Evolutionary conservation across 495 filamentous ascomycete genomes (phyloP).

Genomic region (Arthonia radiata): DNA sequence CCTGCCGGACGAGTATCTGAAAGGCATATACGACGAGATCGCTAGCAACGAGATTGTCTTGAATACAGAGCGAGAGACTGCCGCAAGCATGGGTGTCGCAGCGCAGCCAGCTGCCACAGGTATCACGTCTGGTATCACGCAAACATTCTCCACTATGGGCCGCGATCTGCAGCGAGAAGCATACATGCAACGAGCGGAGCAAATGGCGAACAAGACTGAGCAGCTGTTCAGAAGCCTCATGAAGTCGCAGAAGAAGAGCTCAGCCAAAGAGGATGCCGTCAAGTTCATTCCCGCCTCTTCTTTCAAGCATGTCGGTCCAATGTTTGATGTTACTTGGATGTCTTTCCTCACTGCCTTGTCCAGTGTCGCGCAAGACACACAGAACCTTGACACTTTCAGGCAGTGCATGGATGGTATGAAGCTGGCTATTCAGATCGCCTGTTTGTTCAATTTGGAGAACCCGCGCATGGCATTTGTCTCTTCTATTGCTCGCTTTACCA

Average conservation of each 20-base stretch:
- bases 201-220: conserved; percentile 72
- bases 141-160: conserved; percentile 71
- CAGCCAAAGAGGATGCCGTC: conserved; percentile 36
- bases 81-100: conserved; percentile 41
- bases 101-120: conserved; percentile 35
- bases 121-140: conserved; percentile 64
- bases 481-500: conserved; percentile 77
- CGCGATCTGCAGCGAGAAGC: conserved; percentile 83
- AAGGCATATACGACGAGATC: conserved; percentile 81
- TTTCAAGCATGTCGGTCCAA: conserved; percentile 81
- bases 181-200: conserved; percentile 79
- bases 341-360: conserved; percentile 87
- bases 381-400: conserved; percentile 72
- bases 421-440: conserved; percentile 74
- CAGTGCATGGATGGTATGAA: conserved; percentile 90
- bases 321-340: conserved; percentile 99
- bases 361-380: conserved; percentile 69
- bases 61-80: conserved; percentile 68
- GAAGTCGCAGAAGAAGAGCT: conserved; percentile 54
- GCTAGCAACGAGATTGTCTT: conserved; percentile 78
- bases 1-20: conserved; percentile 77
- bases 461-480: conserved; percentile 85
- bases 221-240: conserved; percentile 82
- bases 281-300: conserved; percentile 83
- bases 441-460: conserved; percentile 75